Conservation (phyloP, 768 basidiomycete species). For the Holtermanniella nyarrowii region DNA sequence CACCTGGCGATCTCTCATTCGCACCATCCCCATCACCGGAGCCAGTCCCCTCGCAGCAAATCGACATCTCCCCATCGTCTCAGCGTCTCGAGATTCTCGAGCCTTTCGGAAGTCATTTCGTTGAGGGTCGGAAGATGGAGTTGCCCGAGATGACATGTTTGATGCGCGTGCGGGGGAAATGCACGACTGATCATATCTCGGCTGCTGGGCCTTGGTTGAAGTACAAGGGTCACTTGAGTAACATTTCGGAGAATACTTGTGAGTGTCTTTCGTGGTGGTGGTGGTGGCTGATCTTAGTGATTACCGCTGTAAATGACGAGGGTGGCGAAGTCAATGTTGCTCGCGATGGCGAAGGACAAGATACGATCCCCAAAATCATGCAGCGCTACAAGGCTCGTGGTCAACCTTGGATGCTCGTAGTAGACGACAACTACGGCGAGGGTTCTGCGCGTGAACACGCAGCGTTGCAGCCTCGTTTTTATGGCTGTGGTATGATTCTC, state of each 20-base stretch:
- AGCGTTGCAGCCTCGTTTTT: conserved; percentile 90
- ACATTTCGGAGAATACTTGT: conserved; percentile 93
- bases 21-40: conserved; percentile 65
- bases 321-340: conserved; percentile 86
- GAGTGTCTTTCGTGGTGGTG: conserved; percentile 38
- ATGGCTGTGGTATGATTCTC: conserved; percentile 76
- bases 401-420: conserved; percentile 86
- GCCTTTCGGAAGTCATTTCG: conserved; percentile 73
- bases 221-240: conserved; percentile 90
- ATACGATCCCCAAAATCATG: conserved; percentile 82
- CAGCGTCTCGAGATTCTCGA: conserved; percentile 76
- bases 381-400: conserved; percentile 72
- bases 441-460: conserved; percentile 97
- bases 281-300: conserved; percentile 48
- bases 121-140: conserved; percentile 50
- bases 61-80: conserved; percentile 67
- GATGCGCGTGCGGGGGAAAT: conserved; percentile 91
- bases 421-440: conserved; percentile 84
- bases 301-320: conserved; percentile 92
- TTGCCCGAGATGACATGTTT: conserved; percentile 72
- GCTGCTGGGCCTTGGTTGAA: conserved; percentile 98
- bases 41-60: conserved; percentile 63
- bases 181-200: conserved; percentile 97
- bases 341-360: conserved; percentile 58
- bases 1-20: conserved; percentile 56